Conservation (phyloP, 108 stramenopile genomes). For the Nitzschia inconspicua region DNA sequence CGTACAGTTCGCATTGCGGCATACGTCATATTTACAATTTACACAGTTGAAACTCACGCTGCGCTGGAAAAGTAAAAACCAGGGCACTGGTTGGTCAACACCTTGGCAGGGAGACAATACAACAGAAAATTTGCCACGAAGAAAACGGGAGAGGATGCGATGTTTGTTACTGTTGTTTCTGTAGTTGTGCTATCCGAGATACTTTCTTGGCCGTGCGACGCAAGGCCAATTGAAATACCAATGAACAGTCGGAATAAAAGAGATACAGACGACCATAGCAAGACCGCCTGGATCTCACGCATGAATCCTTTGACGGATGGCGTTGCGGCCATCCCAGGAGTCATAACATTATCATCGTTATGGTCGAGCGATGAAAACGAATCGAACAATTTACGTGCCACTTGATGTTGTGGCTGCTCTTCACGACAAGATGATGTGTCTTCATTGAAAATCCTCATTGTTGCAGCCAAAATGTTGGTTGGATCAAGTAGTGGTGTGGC, state of each 20-base stretch:
- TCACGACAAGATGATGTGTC: no score
- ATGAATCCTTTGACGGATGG: no score
- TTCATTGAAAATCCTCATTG: no score
- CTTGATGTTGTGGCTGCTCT: no score
- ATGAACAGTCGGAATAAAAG: background rate
- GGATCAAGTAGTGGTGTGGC: no score
- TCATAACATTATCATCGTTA: no score
- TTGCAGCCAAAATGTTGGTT: no score
- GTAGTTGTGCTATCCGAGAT: background rate
- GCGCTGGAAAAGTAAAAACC: conserved; percentile 19
- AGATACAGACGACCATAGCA: conserved; percentile 4
- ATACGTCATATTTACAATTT: background rate
- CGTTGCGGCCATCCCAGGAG: no score
- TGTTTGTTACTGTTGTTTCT: background rate
- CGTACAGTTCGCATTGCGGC: background rate
- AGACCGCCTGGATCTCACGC: no score
- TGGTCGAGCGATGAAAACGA: no score
- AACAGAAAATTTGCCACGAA: background rate
- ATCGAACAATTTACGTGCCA: no score
- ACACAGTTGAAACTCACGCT: conserved; percentile 5
- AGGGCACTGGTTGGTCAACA: conserved; percentile 2
- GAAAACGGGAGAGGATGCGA: background rate
- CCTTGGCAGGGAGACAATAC: conserved; percentile 11
- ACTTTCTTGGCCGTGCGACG: background rate
- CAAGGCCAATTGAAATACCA: background rate